phyloP scores from a whole-genome alignment of 176 grass and related monocot genomes.

The Saccharum spontaneum region DNA sequence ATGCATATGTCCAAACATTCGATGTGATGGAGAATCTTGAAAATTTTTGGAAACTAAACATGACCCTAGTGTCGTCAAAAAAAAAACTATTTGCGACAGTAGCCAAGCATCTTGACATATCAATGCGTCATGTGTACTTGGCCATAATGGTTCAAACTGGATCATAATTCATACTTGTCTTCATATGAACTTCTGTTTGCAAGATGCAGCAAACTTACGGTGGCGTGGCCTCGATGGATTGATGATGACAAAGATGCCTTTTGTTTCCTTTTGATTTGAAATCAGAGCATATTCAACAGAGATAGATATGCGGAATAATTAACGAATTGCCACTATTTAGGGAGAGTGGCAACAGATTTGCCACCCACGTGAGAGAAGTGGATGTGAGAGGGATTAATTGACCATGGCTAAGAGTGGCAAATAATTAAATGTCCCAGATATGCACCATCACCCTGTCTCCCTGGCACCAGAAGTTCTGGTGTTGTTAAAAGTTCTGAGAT shows the following conservation, averaged over 20 bases:
- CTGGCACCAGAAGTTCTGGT: background rate
- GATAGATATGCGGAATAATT: background rate
- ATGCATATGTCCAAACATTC: too few species aligned
- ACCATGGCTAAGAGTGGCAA: too few species aligned
- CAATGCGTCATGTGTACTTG: background rate
- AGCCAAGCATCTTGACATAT: background rate
- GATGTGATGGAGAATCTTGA: too few species aligned
- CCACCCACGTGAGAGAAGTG: too few species aligned
- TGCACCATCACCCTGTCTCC: background rate
- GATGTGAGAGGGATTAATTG: too few species aligned
- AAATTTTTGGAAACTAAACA: too few species aligned
- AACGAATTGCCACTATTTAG: too few species aligned
- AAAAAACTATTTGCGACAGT: background rate
- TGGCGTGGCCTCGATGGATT: background rate
- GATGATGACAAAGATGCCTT: background rate
- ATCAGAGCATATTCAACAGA: background rate
- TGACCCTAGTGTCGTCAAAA: background rate
- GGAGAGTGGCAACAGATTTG: too few species aligned
- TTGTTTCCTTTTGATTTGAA: background rate
- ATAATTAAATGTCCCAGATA: too few species aligned
- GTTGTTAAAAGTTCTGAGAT: background rate
- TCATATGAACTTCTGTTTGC: background rate
- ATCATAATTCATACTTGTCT: too few species aligned
- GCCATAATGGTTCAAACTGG: too few species aligned
- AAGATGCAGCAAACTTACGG: background rate